These are phyloP conservation scores for Auxenochlorella pyrenoidosa DNA, from an alignment of 139 green algal genomes.

Conservation along the genomic window DNA sequence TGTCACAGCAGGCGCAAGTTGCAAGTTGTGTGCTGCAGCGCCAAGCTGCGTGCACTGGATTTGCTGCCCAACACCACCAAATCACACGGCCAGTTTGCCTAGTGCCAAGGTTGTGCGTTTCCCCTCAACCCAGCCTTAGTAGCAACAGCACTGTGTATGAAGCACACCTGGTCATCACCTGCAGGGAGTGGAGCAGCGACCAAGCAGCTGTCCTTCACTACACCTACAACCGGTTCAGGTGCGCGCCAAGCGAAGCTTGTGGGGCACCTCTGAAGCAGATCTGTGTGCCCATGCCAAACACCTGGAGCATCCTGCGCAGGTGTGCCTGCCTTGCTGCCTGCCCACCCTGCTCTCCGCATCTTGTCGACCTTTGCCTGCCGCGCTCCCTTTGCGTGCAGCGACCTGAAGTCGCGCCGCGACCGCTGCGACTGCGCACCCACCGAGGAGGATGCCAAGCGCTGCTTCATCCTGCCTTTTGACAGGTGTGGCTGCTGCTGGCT, in stretches of 20 bases:
- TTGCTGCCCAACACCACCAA: neutral
- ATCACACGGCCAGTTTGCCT: too few species aligned
- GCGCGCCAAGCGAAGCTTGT: too few species aligned
- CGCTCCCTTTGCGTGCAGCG: constrained; percentile 15
- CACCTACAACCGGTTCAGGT: constrained; percentile 74
- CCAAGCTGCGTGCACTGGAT: neutral
- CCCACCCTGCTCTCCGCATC: neutral
- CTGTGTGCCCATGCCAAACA: too few species aligned
- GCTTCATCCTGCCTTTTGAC: constrained; percentile 92
- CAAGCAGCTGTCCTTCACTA: constrained; percentile 85
- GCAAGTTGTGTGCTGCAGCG: neutral
- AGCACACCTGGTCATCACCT: too few species aligned
- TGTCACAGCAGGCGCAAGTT: too few species aligned
- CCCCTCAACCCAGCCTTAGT: neutral
- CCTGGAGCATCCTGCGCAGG: neutral
- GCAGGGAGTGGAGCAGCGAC: constrained; percentile 71
- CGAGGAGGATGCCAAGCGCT: constrained; percentile 83
- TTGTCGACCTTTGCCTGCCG: too few species aligned
- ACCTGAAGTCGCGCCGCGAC: constrained; percentile 74
- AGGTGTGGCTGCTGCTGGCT: constrained; percentile 4
- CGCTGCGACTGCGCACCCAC: constrained; percentile 84
- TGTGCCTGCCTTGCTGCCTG: neutral
- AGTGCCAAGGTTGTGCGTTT: neutral
- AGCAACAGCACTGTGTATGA: too few species aligned
- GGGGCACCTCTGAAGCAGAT: neutral